Evolutionary conservation across 2,329 filamentous ascomycete species (phyloP).

Genomic region (Microdochium nivale): DNA sequence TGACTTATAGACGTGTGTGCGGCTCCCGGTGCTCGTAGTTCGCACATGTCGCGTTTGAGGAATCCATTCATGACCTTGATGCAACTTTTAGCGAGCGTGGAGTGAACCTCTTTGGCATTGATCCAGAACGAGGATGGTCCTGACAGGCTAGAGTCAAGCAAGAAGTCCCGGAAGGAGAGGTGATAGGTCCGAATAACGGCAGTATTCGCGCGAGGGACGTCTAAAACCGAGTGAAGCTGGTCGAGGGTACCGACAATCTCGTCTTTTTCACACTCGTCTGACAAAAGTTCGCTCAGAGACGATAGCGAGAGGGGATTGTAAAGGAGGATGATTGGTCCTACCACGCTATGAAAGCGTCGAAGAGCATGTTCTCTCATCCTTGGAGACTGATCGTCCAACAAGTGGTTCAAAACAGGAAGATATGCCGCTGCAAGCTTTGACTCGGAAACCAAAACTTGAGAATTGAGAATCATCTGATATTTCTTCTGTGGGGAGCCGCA

Average conservation of each 20-base stretch:
- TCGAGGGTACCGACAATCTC: constrained; percentile 13
- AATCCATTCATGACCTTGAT: constrained; percentile 21
- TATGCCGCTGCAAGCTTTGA: constrained; percentile 12
- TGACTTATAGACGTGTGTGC: background rate
- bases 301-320: constrained; percentile 16
- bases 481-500: constrained; percentile 10
- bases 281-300: constrained; percentile 18
- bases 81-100: constrained; percentile 21
- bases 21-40: background rate
- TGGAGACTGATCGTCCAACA: constrained; percentile 3
- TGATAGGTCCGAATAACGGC: constrained; percentile 21
- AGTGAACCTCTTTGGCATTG: constrained; percentile 22
- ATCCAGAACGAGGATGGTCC: constrained; percentile 20
- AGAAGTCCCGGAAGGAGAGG: constrained; percentile 28
- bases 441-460: constrained; percentile 4
- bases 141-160: constrained; percentile 15
- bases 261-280: background rate
- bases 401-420: constrained; percentile 10
- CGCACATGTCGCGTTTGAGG: constrained; percentile 27
- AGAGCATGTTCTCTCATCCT: constrained; percentile 2
- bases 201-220: constrained; percentile 13
- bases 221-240: constrained; percentile 24
- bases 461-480: constrained; percentile 13
- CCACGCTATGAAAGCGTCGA: constrained; percentile 2
- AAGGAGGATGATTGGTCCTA: constrained; percentile 7